phyloP scores from a whole-genome alignment of 73 alveolate species.

The Tetrahymena elliotti region DNA sequence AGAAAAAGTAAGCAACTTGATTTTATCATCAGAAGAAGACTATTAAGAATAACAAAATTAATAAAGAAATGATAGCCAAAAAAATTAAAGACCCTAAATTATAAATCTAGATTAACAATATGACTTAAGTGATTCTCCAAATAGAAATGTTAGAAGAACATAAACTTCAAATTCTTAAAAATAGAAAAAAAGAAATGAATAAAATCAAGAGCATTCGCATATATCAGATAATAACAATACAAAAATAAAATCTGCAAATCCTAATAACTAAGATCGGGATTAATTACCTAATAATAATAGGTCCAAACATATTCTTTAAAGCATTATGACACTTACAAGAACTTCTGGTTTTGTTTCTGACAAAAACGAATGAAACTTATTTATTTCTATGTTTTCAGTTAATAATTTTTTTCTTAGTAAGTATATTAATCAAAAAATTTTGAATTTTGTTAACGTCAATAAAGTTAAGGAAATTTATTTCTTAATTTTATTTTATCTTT shows the following conservation, averaged over 20 bases:
- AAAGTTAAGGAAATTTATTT: too few relatives aligned
- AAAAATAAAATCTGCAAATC: neutral
- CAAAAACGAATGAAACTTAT: neutral
- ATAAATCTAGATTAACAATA: neutral
- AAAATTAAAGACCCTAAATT: neutral
- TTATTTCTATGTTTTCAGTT: neutral
- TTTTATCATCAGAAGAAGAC: neutral
- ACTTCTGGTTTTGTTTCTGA: neutral
- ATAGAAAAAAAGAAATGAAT: neutral
- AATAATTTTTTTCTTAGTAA: too few relatives aligned
- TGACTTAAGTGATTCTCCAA: neutral
- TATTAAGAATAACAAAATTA: neutral
- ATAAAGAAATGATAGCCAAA: neutral
- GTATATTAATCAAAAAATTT: too few relatives aligned
- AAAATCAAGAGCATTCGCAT: neutral
- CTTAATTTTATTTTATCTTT: too few relatives aligned
- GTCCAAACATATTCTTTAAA: neutral
- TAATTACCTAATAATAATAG: neutral
- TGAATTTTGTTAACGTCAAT: neutral
- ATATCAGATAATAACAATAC: neutral
- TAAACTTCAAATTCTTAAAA: neutral
- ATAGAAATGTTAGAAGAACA: neutral
- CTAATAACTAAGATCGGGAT: neutral
- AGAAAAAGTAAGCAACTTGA: neutral
- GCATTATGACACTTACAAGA: neutral